phyloP scores from a whole-genome alignment of 2,329 filamentous ascomycete genomes.

The Colletotrichum sp. region DNA sequence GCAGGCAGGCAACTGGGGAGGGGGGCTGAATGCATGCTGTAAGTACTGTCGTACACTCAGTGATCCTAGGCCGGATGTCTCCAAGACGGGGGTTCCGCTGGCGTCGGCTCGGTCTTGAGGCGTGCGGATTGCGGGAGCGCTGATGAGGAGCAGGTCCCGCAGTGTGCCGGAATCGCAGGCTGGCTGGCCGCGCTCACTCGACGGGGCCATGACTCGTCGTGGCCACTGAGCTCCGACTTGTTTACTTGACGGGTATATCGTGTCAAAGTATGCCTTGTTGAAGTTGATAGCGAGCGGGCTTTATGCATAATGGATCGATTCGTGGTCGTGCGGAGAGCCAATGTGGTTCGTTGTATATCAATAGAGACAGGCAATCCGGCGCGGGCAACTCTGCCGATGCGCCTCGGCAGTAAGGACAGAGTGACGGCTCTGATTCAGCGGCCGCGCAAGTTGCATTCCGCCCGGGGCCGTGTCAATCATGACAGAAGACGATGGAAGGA shows the following conservation, averaged over 20 bases:
- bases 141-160: neutral
- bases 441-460: neutral
- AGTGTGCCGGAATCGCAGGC: neutral
- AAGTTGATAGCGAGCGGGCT: neutral
- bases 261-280: conserved; percentile 1
- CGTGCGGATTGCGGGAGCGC: conserved; percentile 4
- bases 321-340: neutral
- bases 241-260: neutral
- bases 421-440: neutral
- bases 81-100: neutral
- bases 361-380: neutral
- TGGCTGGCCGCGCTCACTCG: neutral
- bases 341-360: neutral
- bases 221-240: conserved; percentile 4
- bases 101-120: conserved; percentile 10
- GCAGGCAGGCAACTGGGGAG: neutral
- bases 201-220: conserved; percentile 12
- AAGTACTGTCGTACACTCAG: conserved; percentile 1
- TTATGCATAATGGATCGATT: neutral
- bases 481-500: neutral
- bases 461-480: neutral
- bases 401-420: neutral
- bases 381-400: neutral
- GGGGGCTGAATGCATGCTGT: neutral
- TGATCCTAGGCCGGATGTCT: neutral